Percentiles rank a stretch among this genome's conserved stretches.
Evolutionary conservation across 495 filamentous ascomycete species (phyloP).

Genomic region (Hamigera avellanea): DNA sequence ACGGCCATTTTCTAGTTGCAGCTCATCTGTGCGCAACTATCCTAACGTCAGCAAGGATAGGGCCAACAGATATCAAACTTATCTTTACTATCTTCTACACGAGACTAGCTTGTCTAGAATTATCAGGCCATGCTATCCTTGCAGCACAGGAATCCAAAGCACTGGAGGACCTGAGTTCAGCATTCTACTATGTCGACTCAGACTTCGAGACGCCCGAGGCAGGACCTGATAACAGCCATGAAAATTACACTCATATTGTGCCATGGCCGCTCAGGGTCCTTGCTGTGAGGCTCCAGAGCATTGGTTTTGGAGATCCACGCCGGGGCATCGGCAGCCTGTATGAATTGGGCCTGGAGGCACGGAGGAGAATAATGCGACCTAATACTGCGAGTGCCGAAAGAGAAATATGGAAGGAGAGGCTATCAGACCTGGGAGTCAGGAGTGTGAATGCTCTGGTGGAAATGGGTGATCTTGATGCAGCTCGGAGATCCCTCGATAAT

Average conservation of each 20-base stretch:
- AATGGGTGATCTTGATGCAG: constrained; percentile 78
- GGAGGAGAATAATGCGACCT: constrained; percentile 36
- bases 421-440: constrained; percentile 64
- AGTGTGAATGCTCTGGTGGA: constrained; percentile 76
- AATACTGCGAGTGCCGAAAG: constrained; percentile 21
- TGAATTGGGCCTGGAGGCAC: constrained; percentile 68
- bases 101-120: constrained; percentile 69
- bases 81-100: constrained; percentile 75
- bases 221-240: constrained; percentile 24
- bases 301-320: constrained; percentile 74
- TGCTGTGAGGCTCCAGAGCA: constrained; percentile 67
- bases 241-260: constrained; percentile 42
- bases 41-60: constrained; percentile 32
- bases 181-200: constrained; percentile 50
- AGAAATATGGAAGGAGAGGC: constrained; percentile 52
- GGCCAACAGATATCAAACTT: constrained; percentile 41
- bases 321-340: constrained; percentile 80
- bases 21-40: constrained; percentile 30
- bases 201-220: constrained; percentile 8
- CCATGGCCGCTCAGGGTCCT: constrained; percentile 84
- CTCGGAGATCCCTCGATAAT: constrained; percentile 50
- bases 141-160: constrained; percentile 80
- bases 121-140: constrained; percentile 55
- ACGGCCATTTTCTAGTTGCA: constrained; percentile 55
- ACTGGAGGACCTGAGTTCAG: constrained; percentile 65